Conservation (phyloP, 257 asterid species). For the Solanum etuberosum region DNA sequence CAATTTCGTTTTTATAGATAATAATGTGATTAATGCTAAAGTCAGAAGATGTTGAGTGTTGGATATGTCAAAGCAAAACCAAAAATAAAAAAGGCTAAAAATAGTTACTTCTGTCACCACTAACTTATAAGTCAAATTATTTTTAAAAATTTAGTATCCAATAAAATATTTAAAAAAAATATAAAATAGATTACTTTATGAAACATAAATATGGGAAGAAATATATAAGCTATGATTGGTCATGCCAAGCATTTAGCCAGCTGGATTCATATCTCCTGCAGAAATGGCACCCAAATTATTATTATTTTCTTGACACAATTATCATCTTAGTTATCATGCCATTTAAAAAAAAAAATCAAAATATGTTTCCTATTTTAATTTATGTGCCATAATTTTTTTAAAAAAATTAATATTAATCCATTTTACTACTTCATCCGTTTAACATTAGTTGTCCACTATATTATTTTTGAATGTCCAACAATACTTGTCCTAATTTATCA, state of each 20-base stretch:
- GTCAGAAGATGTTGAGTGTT: neutral
- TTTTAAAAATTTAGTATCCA: neutral
- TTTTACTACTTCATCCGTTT: neutral
- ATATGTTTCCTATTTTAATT: too few species aligned
- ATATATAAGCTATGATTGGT: neutral
- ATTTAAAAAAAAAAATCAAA: too few species aligned
- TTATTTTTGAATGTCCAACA: too few species aligned
- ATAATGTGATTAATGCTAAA: neutral
- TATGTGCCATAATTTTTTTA: too few species aligned
- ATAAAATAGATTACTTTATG: neutral
- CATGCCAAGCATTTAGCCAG: neutral
- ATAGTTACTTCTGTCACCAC: neutral
- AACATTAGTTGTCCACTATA: too few species aligned
- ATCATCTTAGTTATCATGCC: neutral
- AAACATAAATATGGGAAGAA: neutral
- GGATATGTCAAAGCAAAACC: neutral
- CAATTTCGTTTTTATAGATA: neutral
- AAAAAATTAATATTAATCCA: neutral
- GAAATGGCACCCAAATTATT: neutral
- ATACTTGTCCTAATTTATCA: too few species aligned
- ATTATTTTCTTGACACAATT: neutral
- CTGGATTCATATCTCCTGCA: neutral
- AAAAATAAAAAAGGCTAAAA: neutral
- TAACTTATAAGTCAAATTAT: neutral
- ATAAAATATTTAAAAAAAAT: too few species aligned